Evolutionary conservation across 176 grass and related monocot species (phyloP), one percentile per base, ranked within the genome.

Genomic region (Areca catechu): DNA sequence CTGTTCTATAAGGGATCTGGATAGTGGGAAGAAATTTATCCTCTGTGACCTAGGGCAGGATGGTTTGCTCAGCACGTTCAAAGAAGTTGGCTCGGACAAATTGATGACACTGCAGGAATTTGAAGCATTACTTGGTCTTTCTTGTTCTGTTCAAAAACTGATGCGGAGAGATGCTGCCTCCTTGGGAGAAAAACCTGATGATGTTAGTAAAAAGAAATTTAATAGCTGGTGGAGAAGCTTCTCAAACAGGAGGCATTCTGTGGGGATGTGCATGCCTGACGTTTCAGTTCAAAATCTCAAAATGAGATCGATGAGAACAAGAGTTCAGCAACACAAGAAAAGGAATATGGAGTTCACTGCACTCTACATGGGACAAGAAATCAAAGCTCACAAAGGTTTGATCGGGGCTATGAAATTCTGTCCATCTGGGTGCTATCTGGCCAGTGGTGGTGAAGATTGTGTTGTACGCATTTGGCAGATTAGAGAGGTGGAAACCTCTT

Each of bases 401-500:
- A 92, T 98, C 73, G 75, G 62, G 49, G 75, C 74, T 20, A 86
- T 92, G 78, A 88, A 98, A 62, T 98, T 98, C 64, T 80, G 83
- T 57, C 72, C 76, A 21, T 85, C 80, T 71, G 93, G 93, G 47
- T 83, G 72, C 80, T 89, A 98, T 83, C 66, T 92, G 21, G 93
- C 93, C 48, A 98, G 62, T 19, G 93, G 72, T 48, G 93, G 93
- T 64, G 87, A 98, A 65, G 93, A 98, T 76, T 88, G 77, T 53
- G 52, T 79, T 70, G 65, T 83, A 4, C 63, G 76, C 22, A 75
- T 92, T 30, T 98, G 93, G 93, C 70, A 88, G 77, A 92, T 88
- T 68, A 77, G 64, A 70, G 65, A 88, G 85, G 78, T 75, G 25
- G 81, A 92, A 73, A 59, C 75, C 21, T 79, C 66, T 60, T 71